Conservation (phyloP, 805 yeast genomes). For the Candida piceae region DNA sequence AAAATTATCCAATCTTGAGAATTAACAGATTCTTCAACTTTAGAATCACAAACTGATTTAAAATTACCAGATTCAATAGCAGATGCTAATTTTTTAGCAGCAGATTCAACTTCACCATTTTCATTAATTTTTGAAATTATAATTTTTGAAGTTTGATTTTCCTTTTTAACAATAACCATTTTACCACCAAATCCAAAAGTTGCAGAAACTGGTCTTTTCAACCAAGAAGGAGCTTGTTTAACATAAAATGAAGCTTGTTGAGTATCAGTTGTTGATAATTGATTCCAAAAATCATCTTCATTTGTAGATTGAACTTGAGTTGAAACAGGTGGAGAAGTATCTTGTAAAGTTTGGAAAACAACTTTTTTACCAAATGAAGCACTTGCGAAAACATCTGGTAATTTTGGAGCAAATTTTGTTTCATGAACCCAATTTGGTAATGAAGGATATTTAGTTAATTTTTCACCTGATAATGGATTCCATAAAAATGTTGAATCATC, state of each 20-base stretch:
- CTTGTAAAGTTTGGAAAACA: constrained; percentile 81
- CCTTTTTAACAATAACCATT: constrained; percentile 46
- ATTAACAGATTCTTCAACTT: constrained; percentile 34
- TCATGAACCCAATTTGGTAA: constrained; percentile 93
- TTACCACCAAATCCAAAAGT: constrained; percentile 94
- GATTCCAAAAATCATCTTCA: constrained; percentile 85
- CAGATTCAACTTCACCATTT: constrained; percentile 31
- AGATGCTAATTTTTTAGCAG: constrained; percentile 39
- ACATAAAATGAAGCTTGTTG: constrained; percentile 68
- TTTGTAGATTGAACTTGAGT: constrained; percentile 36
- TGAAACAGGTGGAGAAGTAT: constrained; percentile 58
- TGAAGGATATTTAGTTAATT: constrained; percentile 83
- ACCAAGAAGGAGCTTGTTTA: constrained; percentile 88
- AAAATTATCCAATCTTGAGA: constrained; percentile 59
- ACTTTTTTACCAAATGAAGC: constrained; percentile 86
- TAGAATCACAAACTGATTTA: constrained; percentile 48
- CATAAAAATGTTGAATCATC: constrained; percentile 85
- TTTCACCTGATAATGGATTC: constrained; percentile 76
- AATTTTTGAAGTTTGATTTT: constrained; percentile 37
- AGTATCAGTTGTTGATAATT: constrained; percentile 60
- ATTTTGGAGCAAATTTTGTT: constrained; percentile 77
- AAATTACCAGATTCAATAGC: constrained; percentile 58
- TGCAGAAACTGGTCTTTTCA: constrained; percentile 65
- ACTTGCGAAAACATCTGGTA: constrained; percentile 86
- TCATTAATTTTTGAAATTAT: constrained; percentile 31